These are phyloP conservation scores for Colletotrichum tropicale DNA, from an alignment of 2,329 filamentous ascomycete species.

Conservation along the genomic window DNA sequence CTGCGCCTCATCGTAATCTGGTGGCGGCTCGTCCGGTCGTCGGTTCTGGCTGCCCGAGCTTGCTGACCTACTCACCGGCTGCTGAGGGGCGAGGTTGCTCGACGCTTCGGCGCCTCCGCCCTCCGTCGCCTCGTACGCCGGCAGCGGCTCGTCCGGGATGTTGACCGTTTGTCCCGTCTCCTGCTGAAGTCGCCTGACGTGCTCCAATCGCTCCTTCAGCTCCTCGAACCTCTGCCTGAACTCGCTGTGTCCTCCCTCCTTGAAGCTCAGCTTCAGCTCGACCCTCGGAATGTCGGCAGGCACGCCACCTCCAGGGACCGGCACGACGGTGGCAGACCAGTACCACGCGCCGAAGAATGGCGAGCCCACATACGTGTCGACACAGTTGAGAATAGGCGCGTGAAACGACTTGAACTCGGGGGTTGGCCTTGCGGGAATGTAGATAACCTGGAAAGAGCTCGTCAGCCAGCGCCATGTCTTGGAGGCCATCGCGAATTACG, in stretches of 20 bases:
- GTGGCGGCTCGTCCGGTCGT: conserved; percentile 77
- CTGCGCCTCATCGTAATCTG: conserved; percentile 91
- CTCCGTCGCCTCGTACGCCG: conserved; percentile 76
- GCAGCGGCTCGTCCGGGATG: conserved; percentile 84
- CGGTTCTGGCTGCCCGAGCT: conserved; percentile 40
- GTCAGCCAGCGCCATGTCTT: conserved; percentile 1
- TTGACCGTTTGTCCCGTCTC: conserved; percentile 68
- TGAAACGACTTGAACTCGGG: conserved; percentile 84
- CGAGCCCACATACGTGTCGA: conserved; percentile 84
- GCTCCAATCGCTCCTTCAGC: conserved; percentile 81
- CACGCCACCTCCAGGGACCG: conserved; percentile 83
- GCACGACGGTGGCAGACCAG: conserved; percentile 81
- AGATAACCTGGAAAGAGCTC: conserved; percentile 70
- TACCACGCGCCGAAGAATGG: conserved; percentile 94
- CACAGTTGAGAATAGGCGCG: conserved; percentile 83
- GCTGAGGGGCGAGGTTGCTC: conserved; percentile 34
- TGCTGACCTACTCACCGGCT: conserved; percentile 35
- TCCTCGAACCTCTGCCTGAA: conserved; percentile 84
- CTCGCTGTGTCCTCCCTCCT: conserved; percentile 93
- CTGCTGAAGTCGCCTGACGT: conserved; percentile 77
- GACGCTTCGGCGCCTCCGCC: conserved; percentile 24
- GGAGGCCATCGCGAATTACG: conserved; percentile 29
- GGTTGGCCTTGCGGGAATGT: conserved; percentile 76
- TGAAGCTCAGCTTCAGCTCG: conserved; percentile 87
- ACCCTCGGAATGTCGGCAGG: conserved; percentile 74